A percentile compares a stretch with the other conserved stretches of the same genome.
These are phyloP conservation scores for Porodaedalea pini DNA, from an alignment of 1,284 basidiomycete species.

Conservation along the genomic window DNA sequence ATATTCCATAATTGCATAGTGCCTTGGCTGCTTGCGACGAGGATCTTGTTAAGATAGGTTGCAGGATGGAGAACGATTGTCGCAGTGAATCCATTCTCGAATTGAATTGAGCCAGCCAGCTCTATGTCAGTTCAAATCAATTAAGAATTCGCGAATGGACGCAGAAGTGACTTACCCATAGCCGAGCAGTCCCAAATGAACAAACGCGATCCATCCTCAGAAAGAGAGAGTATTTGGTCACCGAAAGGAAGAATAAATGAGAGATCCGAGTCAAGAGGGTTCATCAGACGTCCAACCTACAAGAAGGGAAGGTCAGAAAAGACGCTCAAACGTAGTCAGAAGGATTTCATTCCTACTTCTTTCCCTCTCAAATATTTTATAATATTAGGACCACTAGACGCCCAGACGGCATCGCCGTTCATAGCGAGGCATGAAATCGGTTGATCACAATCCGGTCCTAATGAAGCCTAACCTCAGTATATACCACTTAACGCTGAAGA, in stretches of 20 bases:
- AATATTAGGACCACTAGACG: conserved; percentile 64
- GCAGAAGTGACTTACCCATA: conserved; percentile 42
- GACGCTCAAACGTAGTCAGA: conserved; percentile 15
- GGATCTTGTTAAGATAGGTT: conserved; percentile 95
- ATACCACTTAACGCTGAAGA: neutral
- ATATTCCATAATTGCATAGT: conserved; percentile 94
- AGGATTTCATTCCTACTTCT: conserved; percentile 50
- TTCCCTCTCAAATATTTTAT: conserved; percentile 87
- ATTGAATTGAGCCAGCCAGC: conserved; percentile 63
- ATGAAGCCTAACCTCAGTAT: conserved; percentile 9
- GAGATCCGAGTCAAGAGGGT: conserved; percentile 59
- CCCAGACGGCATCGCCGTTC: conserved; percentile 87
- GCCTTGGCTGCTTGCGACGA: conserved; percentile 83
- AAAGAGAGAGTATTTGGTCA: conserved; percentile 72
- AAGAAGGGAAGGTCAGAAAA: conserved; percentile 16
- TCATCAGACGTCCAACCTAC: conserved; percentile 52
- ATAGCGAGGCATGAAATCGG: conserved; percentile 77
- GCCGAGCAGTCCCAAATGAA: conserved; percentile 75
- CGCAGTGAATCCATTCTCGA: conserved; percentile 79
- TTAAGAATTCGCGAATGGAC: neutral
- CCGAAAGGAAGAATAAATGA: conserved; percentile 75
- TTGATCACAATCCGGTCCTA: conserved; percentile 76
- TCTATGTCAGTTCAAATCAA: conserved; percentile 34
- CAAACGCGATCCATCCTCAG: conserved; percentile 78
- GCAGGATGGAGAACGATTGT: conserved; percentile 86